Percentiles rank a stretch among this genome's conserved stretches.
phyloP scores from a whole-genome alignment of 2,329 filamentous ascomycete species.

The Fusarium caatingaense region DNA sequence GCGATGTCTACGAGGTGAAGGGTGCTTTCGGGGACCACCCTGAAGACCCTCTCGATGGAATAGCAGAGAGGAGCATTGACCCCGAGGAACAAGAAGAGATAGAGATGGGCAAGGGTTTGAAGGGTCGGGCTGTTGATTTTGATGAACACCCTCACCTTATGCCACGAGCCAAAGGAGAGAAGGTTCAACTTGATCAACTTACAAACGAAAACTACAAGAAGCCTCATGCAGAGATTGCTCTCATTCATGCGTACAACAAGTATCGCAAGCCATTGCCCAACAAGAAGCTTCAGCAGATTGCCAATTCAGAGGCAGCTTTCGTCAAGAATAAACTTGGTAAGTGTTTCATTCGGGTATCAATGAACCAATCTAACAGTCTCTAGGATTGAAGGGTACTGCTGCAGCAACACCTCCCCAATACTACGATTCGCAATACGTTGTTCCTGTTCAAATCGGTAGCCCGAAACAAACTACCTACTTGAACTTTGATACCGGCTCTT shows the following conservation, averaged over 20 bases:
- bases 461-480: conserved; percentile 68
- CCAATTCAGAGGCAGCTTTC: conserved; percentile 28
- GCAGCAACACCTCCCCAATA: conserved; percentile 47
- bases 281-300: conserved; percentile 40
- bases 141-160: conserved; percentile 17
- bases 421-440: conserved; percentile 68
- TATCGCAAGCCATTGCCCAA: conserved; percentile 51
- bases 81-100: conserved; percentile 8
- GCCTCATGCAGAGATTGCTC: conserved; percentile 48
- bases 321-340: conserved; percentile 44
- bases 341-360: background rate
- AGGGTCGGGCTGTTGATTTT: conserved; percentile 7
- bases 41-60: conserved; percentile 4
- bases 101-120: background rate
- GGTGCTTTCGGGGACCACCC: conserved; percentile 4
- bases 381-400: conserved; percentile 41
- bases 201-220: conserved; percentile 50
- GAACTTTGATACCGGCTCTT: conserved; percentile 73
- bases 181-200: conserved; percentile 49
- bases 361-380: background rate
- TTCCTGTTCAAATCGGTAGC: conserved; percentile 71
- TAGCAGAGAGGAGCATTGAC: background rate
- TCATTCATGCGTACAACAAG: conserved; percentile 52
- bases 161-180: conserved; percentile 23
- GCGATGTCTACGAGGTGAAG: conserved; percentile 1